Base-by-base conservation (phyloP, 2,329 filamentous ascomycete genomes). In the Penicillium aurantiogriseum region DNA sequence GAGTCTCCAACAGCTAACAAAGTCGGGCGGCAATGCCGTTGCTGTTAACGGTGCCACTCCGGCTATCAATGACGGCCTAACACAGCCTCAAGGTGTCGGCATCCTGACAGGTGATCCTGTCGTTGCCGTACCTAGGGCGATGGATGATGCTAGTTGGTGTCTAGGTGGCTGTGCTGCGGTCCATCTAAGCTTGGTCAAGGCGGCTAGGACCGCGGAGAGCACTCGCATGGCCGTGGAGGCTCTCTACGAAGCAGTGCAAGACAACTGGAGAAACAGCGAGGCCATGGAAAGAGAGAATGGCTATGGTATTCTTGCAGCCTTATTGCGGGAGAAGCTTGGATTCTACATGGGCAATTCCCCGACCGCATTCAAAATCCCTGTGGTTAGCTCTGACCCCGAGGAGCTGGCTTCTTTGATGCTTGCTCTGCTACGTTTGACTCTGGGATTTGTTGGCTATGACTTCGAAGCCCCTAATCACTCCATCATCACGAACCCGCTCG, bases 251-350 rank as follows among this genome's bases (percentile, higher is more conserved):
- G 91, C 90, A 59, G 89, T 97, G 49, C 88, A 90, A 63, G 88
- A 90, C 62, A 97, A 90, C 71, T 99, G 95, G 94, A 85, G 94
- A 62, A 97, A 97, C 64, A 97, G 94, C 65, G 95, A 99, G 72
- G 92, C 94, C 27, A 97, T 99, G 89, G 94, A 99, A 74, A 88
- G 90, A 67, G 92, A 96, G 58, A 94, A 95, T 65, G 95, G 93
- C 0, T 99, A 97, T 71, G 89, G 90, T 27, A 90, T 97, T 36
- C 78, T 99, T 50, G 89, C 89, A 40, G 86, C 92, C 74, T 81
- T 97, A 19, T 77, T 99, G 25, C 87, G 91, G 54, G 89, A 90
- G 54, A 97, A 96, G 72, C 80, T 96, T 48, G 77, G 74, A 23
- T 70, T 73, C 57, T 62, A 69, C 2, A 56, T 66, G 19, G 65